phyloP scores from a whole-genome alignment of 352 stramenopile genomes.

The Thalassiosira livingstoniorum region DNA sequence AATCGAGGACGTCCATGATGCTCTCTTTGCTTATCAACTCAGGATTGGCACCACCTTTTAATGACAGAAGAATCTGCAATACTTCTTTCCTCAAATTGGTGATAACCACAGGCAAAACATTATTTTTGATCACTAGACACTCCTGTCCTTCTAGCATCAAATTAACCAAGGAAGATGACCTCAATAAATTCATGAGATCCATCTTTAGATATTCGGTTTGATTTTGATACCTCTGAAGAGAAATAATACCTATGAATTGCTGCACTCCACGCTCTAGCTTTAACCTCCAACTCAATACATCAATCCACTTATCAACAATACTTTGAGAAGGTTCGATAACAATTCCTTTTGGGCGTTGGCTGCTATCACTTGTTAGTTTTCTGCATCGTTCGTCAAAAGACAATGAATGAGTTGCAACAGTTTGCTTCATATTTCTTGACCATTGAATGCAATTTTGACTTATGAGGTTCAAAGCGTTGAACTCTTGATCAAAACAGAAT shows the following conservation, averaged over 20 bases:
- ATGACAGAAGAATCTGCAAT: conserved; percentile 17
- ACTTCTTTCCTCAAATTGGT: conserved; percentile 34
- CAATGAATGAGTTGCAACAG: conserved; percentile 35
- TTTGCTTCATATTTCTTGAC: conserved; percentile 32
- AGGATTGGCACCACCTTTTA: not conserved
- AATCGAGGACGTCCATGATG: conserved; percentile 8
- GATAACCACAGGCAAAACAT: conserved; percentile 27
- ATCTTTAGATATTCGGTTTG: conserved; percentile 14
- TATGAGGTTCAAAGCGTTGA: conserved; percentile 50
- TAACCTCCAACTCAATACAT: conserved; percentile 71
- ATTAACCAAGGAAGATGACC: not conserved
- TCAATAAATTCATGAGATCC: conserved; percentile 43
- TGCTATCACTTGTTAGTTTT: conserved; percentile 43
- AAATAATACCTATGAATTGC: conserved; percentile 21
- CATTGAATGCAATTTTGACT: conserved; percentile 46
- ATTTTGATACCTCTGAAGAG: conserved; percentile 31
- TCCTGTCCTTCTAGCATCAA: conserved; percentile 59
- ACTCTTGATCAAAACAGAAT: conserved; percentile 69
- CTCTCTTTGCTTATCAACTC: conserved; percentile 26
- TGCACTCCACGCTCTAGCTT: conserved; percentile 48
- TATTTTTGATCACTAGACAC: conserved; percentile 37
- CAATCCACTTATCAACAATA: conserved; percentile 60
- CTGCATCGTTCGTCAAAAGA: conserved; percentile 48
- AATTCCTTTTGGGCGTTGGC: conserved; percentile 70
- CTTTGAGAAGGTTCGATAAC: conserved; percentile 65